These are phyloP conservation scores for Bruguiera sexangula DNA, from an alignment of 345 rosid genomes.

Conservation along the genomic window DNA sequence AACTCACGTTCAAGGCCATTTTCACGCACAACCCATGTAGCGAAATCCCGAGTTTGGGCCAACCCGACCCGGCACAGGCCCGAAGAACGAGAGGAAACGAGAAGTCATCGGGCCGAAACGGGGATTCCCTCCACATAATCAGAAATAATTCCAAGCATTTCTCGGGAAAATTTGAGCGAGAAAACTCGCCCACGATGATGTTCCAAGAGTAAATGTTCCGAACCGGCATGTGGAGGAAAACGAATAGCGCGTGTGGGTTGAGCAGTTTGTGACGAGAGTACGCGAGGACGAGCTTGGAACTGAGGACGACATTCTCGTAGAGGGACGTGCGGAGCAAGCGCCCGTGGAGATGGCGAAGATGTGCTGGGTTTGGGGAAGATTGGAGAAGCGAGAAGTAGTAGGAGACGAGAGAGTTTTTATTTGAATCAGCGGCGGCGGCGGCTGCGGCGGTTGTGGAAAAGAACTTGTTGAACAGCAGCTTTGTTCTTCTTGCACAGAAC, in stretches of 20 bases:
- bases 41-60: slow-evolving; percentile 23
- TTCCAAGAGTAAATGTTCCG: slow-evolving; percentile 67
- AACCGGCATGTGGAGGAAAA: slow-evolving; percentile 60
- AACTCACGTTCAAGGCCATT: slow-evolving; percentile 40
- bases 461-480: no score
- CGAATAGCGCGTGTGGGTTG: slow-evolving; percentile 38
- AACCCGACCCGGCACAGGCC: slow-evolving; percentile 42
- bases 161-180: slow-evolving; percentile 40
- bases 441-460: no score
- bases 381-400: slow-evolving; percentile 45
- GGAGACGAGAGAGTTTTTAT: slow-evolving; percentile 5
- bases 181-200: slow-evolving; percentile 58
- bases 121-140: slow-evolving; percentile 40
- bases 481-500: no score
- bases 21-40: slow-evolving; percentile 48
- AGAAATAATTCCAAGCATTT: slow-evolving; percentile 42
- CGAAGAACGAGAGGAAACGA: slow-evolving; percentile 61
- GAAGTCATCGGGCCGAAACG: slow-evolving; percentile 47
- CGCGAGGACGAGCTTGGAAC: slow-evolving; percentile 49
- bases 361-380: slow-evolving; percentile 39
- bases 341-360: slow-evolving; percentile 60
- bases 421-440: no score
- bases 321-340: slow-evolving; percentile 49
- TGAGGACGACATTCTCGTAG: slow-evolving; percentile 46
- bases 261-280: slow-evolving; percentile 48